These are phyloP conservation scores for Eutypa lata DNA, from an alignment of 2,329 filamentous ascomycete genomes.

Conservation along the genomic window DNA sequence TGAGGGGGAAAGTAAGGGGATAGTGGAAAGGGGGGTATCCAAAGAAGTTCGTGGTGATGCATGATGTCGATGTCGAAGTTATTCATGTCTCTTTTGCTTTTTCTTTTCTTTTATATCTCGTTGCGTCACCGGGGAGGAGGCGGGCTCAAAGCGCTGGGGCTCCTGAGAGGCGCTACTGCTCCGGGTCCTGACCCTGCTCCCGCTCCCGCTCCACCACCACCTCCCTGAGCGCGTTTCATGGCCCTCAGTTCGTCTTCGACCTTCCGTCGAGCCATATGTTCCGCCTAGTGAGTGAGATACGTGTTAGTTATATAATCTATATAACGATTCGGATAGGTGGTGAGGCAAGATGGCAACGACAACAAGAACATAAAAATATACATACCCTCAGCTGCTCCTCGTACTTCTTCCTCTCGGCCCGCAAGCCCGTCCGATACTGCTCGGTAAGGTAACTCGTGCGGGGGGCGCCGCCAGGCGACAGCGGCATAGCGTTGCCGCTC, in stretches of 20 bases:
- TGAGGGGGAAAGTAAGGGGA: too few species aligned
- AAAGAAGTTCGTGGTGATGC: too few species aligned
- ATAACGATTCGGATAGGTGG: not conserved
- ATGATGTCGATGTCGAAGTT: too few species aligned
- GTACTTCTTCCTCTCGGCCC: constrained; percentile 31
- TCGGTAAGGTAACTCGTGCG: constrained; percentile 31
- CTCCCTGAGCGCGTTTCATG: constrained; percentile 27
- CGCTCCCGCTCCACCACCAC: constrained; percentile 7
- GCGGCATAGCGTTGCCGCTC: constrained; percentile 15
- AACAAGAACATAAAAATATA: not conserved
- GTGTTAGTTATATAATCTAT: constrained; percentile 10
- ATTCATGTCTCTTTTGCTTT: too few species aligned
- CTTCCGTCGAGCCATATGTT: constrained; percentile 28
- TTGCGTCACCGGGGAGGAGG: not conserved
- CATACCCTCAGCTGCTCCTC: constrained; percentile 32
- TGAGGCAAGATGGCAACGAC: not conserved
- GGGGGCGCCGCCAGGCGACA: constrained; percentile 22
- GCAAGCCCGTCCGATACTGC: constrained; percentile 28
- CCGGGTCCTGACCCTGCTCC: not conserved
- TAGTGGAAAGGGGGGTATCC: too few species aligned
- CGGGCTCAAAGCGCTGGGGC: not conserved
- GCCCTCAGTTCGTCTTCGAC: constrained; percentile 30
- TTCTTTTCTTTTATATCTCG: too few species aligned
- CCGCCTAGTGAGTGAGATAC: constrained; percentile 15
- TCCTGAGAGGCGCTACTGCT: not conserved